phyloP scores from a whole-genome alignment of 1,284 basidiomycete species.

The Rhodotorula sp. region DNA sequence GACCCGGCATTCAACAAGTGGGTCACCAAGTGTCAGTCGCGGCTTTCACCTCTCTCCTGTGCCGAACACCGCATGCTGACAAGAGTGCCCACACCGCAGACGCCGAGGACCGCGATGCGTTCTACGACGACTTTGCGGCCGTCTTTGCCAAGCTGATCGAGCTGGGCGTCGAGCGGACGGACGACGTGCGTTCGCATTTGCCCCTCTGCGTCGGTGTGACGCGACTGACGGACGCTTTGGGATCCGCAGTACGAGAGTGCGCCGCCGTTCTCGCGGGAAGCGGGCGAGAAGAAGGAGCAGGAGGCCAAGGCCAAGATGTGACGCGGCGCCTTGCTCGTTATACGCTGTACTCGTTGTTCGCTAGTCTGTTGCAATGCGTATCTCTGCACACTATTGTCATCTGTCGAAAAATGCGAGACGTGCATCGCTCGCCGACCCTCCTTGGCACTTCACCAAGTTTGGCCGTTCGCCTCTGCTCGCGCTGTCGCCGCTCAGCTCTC shows the following conservation, averaged over 20 bases:
- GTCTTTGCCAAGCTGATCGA: conserved; percentile 45
- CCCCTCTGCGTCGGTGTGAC: background rate
- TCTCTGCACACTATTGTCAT: background rate
- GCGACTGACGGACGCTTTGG: background rate
- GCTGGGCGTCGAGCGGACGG: conserved; percentile 54
- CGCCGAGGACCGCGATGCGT: conserved; percentile 58
- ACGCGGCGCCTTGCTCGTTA: background rate
- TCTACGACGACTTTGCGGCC: conserved; percentile 59
- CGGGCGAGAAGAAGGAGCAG: conserved; percentile 27
- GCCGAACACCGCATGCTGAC: conserved; percentile 26
- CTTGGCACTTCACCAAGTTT: too few relatives aligned
- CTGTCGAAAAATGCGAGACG: background rate
- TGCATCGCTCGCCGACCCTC: too few relatives aligned
- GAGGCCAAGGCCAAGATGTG: conserved; percentile 36
- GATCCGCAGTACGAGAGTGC: conserved; percentile 40
- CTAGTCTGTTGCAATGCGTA: background rate
- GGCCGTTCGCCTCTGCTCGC: too few relatives aligned
- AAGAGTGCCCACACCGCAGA: conserved; percentile 47
- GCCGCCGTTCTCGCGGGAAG: conserved; percentile 37
- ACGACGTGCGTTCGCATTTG: conserved; percentile 42
- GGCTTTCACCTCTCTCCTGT: conserved; percentile 4
- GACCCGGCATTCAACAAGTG: conserved; percentile 50
- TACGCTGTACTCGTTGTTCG: background rate
- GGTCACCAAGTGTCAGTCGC: conserved; percentile 56
- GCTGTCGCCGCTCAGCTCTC: too few relatives aligned